Evolutionary conservation across 495 filamentous ascomycete genomes (phyloP), one percentile per base, ranked within the genome.

Genomic region (Talaromyces thailandensis): DNA sequence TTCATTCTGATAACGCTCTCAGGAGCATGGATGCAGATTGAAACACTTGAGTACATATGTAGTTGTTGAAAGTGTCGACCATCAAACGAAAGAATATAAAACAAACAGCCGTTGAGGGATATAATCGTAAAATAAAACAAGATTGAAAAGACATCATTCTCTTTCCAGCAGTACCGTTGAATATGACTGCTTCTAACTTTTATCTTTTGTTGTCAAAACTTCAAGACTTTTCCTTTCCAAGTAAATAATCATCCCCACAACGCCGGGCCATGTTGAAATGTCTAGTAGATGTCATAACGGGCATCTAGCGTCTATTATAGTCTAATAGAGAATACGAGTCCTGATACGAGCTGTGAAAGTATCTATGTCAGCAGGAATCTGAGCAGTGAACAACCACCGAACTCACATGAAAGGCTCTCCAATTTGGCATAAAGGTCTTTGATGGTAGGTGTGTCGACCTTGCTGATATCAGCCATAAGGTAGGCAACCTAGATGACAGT

Each of bases 381-480:
- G 24, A 8, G 11, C 1, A 14, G 9, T 6, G 60, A 52, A n/a
- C n/a, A n/a, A n/a, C n/a, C n/a, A n/a, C n/a, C n/a, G n/a, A 57
- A 76, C 90, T 79, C 81, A 94, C 90, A 92, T 72, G 80, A 84
- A 65, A 97, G 78, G 61, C 79, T 82, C 69, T 98, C 93, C 50
- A 99, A 79, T 68, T 80, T 86, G 69, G 91, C 86, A 63, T 86
- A 90, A 40, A 99, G 80, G 60, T 90, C 87, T 76, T 91, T 92
- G 72, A 98, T 93, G 64, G 94, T 88, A 24, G 78, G 79, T 12
- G 81, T 75, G 68, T 89, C 86, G 67, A 96, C 91, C 60, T 89
- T 80, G 76, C 89, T 96, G 64, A 99, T 89, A 77, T 99, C 95
- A 23, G 95, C 94, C 94, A 99, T 96, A 63, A 98, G 79, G 71